Evolutionary conservation across 179 eudicot species (phyloP).

Genomic region (Actinidia chinensis): DNA sequence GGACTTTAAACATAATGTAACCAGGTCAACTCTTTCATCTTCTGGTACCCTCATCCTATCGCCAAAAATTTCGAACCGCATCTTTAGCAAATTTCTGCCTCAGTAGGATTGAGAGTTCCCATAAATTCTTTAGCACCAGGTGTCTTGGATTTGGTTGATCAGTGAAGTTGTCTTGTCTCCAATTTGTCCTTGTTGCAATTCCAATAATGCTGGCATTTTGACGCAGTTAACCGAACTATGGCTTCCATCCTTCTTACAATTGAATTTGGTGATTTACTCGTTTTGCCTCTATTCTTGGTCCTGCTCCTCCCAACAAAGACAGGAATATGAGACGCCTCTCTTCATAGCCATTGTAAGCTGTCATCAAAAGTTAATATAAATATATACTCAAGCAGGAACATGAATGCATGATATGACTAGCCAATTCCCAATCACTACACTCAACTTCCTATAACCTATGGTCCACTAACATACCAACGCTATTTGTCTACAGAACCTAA

Average conservation of each 20-base stretch:
- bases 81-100: not conserved
- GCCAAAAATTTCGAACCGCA: not conserved
- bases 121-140: not conserved
- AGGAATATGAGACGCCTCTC: not conserved
- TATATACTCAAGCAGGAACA: not conserved
- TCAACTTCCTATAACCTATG: not conserved
- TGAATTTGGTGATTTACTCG: not conserved
- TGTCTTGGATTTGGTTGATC: not conserved
- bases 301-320: not conserved
- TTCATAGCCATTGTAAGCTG: not conserved
- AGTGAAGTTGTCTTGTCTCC: not conserved
- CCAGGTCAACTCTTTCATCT: not conserved
- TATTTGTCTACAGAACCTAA: not conserved
- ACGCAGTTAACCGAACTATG: not conserved
- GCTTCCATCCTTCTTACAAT: not conserved
- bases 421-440: no score
- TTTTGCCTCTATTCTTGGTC: not conserved
- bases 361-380: not conserved
- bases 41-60: not conserved
- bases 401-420: not conserved
- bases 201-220: not conserved
- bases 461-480: not conserved
- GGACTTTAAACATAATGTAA: not conserved
- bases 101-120: not conserved
- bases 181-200: not conserved